phyloP scores from a whole-genome alignment of 2,329 filamentous ascomycete species.

The Aureobasidium sp. region DNA sequence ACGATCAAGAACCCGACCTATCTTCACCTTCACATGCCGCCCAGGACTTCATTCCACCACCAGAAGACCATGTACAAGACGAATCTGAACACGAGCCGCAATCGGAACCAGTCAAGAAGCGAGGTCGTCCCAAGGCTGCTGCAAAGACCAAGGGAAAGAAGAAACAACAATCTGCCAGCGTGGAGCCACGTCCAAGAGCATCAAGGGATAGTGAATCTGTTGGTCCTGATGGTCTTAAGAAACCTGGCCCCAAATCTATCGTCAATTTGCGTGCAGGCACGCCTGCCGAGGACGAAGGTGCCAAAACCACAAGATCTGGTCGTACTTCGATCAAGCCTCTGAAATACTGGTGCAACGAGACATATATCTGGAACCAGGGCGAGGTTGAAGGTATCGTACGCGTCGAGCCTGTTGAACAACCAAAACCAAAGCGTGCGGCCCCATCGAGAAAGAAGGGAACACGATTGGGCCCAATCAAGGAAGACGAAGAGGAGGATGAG shows the following conservation, averaged over 20 bases:
- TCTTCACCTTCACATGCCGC: slow-evolving; percentile 3
- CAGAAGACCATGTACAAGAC: not conserved
- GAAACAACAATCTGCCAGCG: not conserved
- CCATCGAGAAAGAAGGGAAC: slow-evolving; percentile 26
- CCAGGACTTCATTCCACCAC: slow-evolving; percentile 9
- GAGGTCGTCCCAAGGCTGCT: not conserved
- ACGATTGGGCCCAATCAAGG: slow-evolving; percentile 21
- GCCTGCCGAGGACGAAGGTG: slow-evolving; percentile 40
- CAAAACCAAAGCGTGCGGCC: slow-evolving; percentile 18
- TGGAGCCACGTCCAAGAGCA: slow-evolving; percentile 3
- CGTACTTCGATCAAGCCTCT: slow-evolving; percentile 70
- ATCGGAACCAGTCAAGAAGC: slow-evolving; percentile 8
- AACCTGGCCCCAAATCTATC: slow-evolving; percentile 12
- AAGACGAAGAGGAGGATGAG: slow-evolving; percentile 40
- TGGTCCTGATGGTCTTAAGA: slow-evolving; percentile 18
- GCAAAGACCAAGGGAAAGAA: slow-evolving; percentile 1
- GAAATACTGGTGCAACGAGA: slow-evolving; percentile 81
- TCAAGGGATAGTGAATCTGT: slow-evolving; percentile 11
- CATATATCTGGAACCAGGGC: slow-evolving; percentile 58
- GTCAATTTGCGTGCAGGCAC: slow-evolving; percentile 27
- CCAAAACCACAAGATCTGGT: slow-evolving; percentile 64
- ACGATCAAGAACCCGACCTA: not conserved
- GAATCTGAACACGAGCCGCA: slow-evolving; percentile 4
- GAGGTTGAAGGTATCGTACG: slow-evolving; percentile 72
- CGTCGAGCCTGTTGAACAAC: slow-evolving; percentile 50